Conservation (phyloP, 2,329 filamentous ascomycete species). For the Metarhizium robertsii region DNA sequence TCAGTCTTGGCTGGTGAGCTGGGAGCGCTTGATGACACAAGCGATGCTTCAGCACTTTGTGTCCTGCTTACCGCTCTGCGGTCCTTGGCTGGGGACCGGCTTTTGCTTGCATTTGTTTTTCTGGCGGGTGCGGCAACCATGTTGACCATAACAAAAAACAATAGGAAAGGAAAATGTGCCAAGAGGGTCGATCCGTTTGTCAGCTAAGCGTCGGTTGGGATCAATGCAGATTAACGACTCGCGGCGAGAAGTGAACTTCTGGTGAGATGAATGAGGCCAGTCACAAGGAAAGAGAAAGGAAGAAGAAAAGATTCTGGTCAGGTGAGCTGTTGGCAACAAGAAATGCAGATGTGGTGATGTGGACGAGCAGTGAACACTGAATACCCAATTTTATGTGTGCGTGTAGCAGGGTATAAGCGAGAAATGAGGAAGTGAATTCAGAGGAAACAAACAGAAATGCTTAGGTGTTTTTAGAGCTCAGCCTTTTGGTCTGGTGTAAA, state of each 20-base stretch:
- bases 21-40: background rate
- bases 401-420: background rate
- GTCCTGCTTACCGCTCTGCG: constrained; percentile 7
- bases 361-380: background rate
- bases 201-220: background rate
- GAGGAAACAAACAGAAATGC: background rate
- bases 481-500: background rate
- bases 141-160: background rate
- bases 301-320: background rate
- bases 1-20: constrained; percentile 5
- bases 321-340: background rate
- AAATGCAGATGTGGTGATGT: background rate
- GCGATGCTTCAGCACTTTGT: constrained; percentile 5
- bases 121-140: constrained; percentile 7
- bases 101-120: constrained; percentile 10
- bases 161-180: background rate
- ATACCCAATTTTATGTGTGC: background rate
- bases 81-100: constrained; percentile 7
- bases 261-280: background rate
- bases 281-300: background rate
- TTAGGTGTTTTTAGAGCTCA: background rate
- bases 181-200: background rate
- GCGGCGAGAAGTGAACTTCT: background rate
- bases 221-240: background rate
- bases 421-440: background rate